Evolutionary conservation across 257 asterid genomes (phyloP), one percentile per base, ranked within the genome.

Genomic region (Ligustrum vulgare): DNA sequence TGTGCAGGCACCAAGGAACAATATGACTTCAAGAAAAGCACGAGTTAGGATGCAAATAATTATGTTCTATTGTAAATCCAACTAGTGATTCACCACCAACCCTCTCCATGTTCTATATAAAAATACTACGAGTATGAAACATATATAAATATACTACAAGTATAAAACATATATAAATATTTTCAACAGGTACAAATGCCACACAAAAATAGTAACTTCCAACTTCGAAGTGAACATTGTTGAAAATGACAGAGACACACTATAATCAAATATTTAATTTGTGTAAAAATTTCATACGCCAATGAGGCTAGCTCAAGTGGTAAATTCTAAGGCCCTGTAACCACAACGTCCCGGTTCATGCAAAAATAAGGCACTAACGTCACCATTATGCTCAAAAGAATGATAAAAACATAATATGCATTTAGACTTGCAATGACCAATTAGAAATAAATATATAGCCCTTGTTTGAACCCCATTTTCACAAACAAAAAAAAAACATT

Each of bases 1-100:
- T 32, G 94, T 94, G 83, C 99, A 94, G 77, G 99, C 99, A 60
- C 99, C 99, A 77, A 94, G 91, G 84, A 94, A 94, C 77, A 94
- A 80, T 84, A 92, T 94, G 77, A 94, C 99, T 94, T 92, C 86
- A 84, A 72, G 64, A 72, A n/a, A 77, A 69, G 58, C 72, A 72
- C 37, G 39, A 70, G 39, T 76, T 69, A 72, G 75, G 71, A 25
- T 23, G 74, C 56, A 67, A 60, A 60, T 18, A 20, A 34, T 66
- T 28, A 32, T 31, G n/a, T 18, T 20, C 54, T 37, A 20, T 45
- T 66, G 28, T 36, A 36, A 6, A 67, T 41, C 33, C 20, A 64
- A 66, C 67, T 20, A 67, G 18, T 8, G 67, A 8, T 65, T 39
- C 22, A 8, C 33, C 10, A 23, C 3, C 54, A 13, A 45, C 54